These are phyloP conservation scores for Purshia tridentata DNA, from an alignment of 306 rosid species.

Conservation along the genomic window DNA sequence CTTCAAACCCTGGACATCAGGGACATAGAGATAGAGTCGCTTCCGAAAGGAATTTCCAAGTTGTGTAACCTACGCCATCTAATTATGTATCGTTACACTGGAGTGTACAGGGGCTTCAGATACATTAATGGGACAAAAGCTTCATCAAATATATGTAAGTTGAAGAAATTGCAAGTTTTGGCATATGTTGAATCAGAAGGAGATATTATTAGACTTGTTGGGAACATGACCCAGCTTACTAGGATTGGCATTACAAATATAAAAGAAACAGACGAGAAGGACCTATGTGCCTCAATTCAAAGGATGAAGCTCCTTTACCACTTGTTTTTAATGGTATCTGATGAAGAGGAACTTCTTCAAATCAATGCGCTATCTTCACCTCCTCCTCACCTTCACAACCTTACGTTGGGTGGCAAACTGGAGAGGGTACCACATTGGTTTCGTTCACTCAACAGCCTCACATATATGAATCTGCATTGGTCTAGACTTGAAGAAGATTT, in stretches of 20 bases:
- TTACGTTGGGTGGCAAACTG: neutral
- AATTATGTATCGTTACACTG: neutral
- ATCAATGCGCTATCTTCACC: conserved; percentile 4
- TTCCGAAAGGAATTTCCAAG: conserved; percentile 9
- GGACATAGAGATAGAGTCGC: neutral
- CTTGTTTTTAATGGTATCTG: neutral
- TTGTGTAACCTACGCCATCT: conserved; percentile 2
- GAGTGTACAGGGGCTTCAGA: neutral
- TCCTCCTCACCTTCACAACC: conserved; percentile 7
- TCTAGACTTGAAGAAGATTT: conserved; percentile 9
- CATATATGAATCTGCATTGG: neutral
- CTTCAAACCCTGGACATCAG: conserved; percentile 21
- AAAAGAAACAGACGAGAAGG: neutral
- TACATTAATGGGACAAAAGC: neutral
- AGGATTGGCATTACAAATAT: conserved; percentile 4
- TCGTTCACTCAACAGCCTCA: neutral
- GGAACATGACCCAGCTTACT: conserved; percentile 16
- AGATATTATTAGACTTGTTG: neutral
- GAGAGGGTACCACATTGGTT: conserved; percentile 16
- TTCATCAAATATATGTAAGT: neutral
- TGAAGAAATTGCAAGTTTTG: conserved; percentile 16
- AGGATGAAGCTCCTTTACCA: conserved; percentile 12
- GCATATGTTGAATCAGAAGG: neutral
- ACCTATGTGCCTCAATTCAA: conserved; percentile 19
- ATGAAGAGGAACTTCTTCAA: conserved; percentile 3